Evolutionary conservation across 805 yeast genomes (phyloP).

Genomic region (Jamesozyma piceae): DNA sequence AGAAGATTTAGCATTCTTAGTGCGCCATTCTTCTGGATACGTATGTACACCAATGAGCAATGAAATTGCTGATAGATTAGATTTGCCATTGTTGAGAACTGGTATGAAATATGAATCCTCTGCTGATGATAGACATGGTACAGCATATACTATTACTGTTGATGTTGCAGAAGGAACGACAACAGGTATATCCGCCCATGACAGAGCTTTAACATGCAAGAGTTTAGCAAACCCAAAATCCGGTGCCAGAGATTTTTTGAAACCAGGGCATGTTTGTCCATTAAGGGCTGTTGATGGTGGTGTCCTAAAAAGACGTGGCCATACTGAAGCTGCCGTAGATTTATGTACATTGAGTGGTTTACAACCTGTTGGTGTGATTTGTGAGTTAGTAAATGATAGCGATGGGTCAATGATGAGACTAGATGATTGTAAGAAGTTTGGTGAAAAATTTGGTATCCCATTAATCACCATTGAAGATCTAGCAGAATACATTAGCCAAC

Average conservation of each 20-base stretch:
- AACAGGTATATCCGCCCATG: conserved; percentile 93
- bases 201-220: conserved; percentile 75
- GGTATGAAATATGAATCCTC: conserved; percentile 23
- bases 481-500: conserved; percentile 35
- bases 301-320: conserved; percentile 75
- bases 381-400: conserved; percentile 85
- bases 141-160: conserved; percentile 91
- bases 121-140: conserved; percentile 81
- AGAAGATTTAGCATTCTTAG: conserved; percentile 86
- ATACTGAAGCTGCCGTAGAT: conserved; percentile 94
- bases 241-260: conserved; percentile 57
- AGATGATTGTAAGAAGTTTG: conserved; percentile 71
- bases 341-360: conserved; percentile 68
- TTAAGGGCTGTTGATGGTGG: conserved; percentile 85
- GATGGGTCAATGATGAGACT: conserved; percentile 95
- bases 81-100: conserved; percentile 62
- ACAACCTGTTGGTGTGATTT: conserved; percentile 82
- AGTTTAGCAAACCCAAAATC: conserved; percentile 50
- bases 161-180: conserved; percentile 84
- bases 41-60: conserved; percentile 83
- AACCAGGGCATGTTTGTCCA: conserved; percentile 93
- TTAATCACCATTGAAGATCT: conserved; percentile 73
- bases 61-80: conserved; percentile 67
- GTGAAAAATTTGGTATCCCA: conserved; percentile 51
- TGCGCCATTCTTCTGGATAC: conserved; percentile 79